Evolutionary conservation across 1,139 yeast genomes (phyloP).

Genomic region (Protomyces lactucae-debilis): DNA sequence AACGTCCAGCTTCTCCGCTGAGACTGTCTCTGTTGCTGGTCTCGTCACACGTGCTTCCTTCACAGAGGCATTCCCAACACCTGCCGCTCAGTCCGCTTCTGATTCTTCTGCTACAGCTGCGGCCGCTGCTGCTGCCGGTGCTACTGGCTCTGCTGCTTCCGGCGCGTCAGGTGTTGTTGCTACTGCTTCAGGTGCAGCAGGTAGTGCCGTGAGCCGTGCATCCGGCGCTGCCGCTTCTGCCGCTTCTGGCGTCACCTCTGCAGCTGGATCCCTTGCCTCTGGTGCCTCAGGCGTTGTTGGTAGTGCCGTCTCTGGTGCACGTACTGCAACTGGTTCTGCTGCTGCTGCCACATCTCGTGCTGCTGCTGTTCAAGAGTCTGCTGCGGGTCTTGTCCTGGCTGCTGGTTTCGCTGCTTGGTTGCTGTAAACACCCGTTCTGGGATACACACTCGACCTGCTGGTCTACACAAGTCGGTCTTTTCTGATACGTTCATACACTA

Average conservation of each 20-base stretch:
- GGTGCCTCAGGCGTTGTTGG: not conserved
- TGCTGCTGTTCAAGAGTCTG: not conserved
- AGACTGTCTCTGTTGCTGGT: conserved; percentile 27
- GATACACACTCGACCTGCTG: no score
- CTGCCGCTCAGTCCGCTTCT: conserved; percentile 9
- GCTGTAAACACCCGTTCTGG: not conserved
- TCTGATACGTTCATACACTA: no score
- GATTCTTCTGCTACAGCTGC: conserved; percentile 4
- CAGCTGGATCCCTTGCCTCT: not conserved
- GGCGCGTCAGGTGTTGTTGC: not conserved
- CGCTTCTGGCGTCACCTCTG: not conserved
- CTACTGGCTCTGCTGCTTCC: conserved; percentile 1
- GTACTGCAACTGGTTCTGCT: conserved; percentile 5
- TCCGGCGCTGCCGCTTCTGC: not conserved
- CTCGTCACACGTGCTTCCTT: conserved; percentile 22
- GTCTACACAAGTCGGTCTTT: no score
- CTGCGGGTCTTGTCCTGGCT: not conserved
- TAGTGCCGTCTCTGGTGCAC: not conserved
- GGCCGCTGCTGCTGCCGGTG: conserved; percentile 1
- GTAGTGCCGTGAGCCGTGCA: not conserved
- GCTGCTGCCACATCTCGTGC: conserved; percentile 5
- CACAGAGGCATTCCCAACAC: conserved; percentile 13
- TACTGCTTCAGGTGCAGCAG: conserved; percentile 10
- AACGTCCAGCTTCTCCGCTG: conserved; percentile 16
- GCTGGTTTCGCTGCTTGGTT: not conserved